These are phyloP conservation scores for Neopestalotiopsis rosae DNA, from an alignment of 2,329 filamentous ascomycete genomes.

Conservation along the genomic window DNA sequence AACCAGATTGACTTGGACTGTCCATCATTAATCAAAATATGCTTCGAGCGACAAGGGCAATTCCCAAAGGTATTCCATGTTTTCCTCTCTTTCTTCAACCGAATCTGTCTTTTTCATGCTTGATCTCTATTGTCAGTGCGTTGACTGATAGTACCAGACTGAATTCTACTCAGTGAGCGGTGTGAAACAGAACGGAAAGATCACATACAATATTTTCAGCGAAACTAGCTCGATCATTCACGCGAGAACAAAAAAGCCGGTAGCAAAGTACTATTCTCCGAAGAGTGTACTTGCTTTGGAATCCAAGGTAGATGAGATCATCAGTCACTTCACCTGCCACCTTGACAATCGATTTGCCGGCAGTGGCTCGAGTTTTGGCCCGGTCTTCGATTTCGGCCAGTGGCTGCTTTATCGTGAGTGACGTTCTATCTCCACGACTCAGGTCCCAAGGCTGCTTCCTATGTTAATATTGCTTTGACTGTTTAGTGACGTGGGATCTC, in stretches of 20 bases:
- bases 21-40: too few relatives aligned
- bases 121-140: background rate
- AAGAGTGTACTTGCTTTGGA: constrained; percentile 33
- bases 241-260: constrained; percentile 40
- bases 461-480: background rate
- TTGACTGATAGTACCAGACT: background rate
- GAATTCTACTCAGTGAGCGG: constrained; percentile 31
- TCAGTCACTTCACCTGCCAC: constrained; percentile 15
- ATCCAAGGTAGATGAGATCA: constrained; percentile 33
- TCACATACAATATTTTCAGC: constrained; percentile 45
- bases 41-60: too few relatives aligned
- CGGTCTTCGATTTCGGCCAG: constrained; percentile 42
- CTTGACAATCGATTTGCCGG: constrained; percentile 39
- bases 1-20: too few relatives aligned
- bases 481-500: constrained; percentile 43
- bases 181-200: constrained; percentile 38
- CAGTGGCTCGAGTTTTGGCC: constrained; percentile 24
- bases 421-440: too few relatives aligned
- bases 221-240: constrained; percentile 38
- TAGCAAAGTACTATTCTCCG: constrained; percentile 42
- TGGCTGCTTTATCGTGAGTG: constrained; percentile 48
- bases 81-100: too few relatives aligned
- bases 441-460: too few relatives aligned
- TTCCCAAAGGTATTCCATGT: too few relatives aligned
- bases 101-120: too few relatives aligned